These are phyloP conservation scores for Ogataea sp. DNA, from an alignment of 805 yeast species.

Conservation along the genomic window DNA sequence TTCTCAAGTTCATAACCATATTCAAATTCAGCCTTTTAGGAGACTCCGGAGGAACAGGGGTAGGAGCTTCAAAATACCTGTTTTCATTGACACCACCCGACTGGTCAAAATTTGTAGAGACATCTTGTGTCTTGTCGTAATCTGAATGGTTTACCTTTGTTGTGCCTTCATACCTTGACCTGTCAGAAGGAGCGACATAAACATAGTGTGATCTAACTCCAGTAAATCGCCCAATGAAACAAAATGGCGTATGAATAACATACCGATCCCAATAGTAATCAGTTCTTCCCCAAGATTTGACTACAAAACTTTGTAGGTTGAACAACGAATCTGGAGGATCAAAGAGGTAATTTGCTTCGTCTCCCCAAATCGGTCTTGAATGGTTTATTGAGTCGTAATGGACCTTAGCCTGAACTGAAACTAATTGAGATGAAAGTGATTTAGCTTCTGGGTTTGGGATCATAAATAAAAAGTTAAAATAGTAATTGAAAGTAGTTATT, in stretches of 20 bases:
- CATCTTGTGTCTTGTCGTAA: too few relatives aligned
- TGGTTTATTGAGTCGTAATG: not conserved
- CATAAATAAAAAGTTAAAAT: constrained; percentile 16
- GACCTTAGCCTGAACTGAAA: not conserved
- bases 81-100: too few relatives aligned
- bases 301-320: constrained; percentile 4
- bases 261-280: constrained; percentile 33
- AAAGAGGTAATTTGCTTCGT: constrained; percentile 11
- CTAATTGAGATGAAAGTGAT: constrained; percentile 6
- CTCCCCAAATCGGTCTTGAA: constrained; percentile 3
- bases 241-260: constrained; percentile 27
- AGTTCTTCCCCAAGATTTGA: constrained; percentile 23
- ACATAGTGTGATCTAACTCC: constrained; percentile 6
- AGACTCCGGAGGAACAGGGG: too few relatives aligned
- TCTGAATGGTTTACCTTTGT: too few relatives aligned
- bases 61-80: too few relatives aligned
- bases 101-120: too few relatives aligned
- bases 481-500: constrained; percentile 13
- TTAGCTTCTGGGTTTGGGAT: constrained; percentile 12
- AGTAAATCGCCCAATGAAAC: constrained; percentile 14
- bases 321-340: constrained; percentile 16
- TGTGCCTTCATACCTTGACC: not conserved
- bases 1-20: too few relatives aligned
- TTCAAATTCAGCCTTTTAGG: too few relatives aligned
- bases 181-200: constrained; percentile 4